Percentiles rank a stretch among this genome's conserved stretches.
Evolutionary conservation across 768 basidiomycete species (phyloP).

Genomic region (Sistotremastrum niveocremeum): DNA sequence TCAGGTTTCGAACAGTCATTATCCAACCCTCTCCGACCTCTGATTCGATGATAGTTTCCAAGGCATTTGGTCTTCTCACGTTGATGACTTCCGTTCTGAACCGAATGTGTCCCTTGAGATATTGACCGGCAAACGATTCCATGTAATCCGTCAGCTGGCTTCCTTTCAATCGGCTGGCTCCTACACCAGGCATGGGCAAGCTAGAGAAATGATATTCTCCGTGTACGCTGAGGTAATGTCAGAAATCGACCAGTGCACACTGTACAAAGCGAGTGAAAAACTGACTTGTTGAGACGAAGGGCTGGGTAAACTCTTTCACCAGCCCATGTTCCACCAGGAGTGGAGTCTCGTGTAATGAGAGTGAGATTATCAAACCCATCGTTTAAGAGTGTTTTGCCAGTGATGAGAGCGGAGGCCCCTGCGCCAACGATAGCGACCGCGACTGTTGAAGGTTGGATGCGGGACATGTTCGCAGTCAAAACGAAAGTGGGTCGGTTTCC

Average conservation of each 20-base stretch:
- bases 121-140: slow-evolving; percentile 35
- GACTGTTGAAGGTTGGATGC: not conserved
- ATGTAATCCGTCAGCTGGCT: slow-evolving; percentile 35
- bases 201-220: not conserved
- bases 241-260: too few species aligned
- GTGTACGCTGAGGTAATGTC: not conserved
- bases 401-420: slow-evolving; percentile 46
- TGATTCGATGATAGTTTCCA: not conserved
- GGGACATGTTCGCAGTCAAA: too few species aligned
- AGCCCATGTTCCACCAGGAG: slow-evolving; percentile 48
- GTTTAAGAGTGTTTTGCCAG: slow-evolving; percentile 36
- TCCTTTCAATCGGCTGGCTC: slow-evolving; percentile 3
- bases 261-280: not conserved
- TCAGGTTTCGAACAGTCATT: not conserved
- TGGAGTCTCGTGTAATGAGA: slow-evolving; percentile 39
- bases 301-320: slow-evolving; percentile 42
- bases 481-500: too few species aligned
- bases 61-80: slow-evolving; percentile 12
- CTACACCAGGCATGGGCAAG: not conserved
- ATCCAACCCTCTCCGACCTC: not conserved
- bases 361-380: slow-evolving; percentile 47
- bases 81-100: slow-evolving; percentile 36
- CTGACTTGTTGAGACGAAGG: slow-evolving; percentile 49
- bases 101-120: slow-evolving; percentile 30
- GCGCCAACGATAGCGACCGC: slow-evolving; percentile 41